phyloP scores from a whole-genome alignment of 495 filamentous ascomycete genomes.

The Aspergillus affinis region DNA sequence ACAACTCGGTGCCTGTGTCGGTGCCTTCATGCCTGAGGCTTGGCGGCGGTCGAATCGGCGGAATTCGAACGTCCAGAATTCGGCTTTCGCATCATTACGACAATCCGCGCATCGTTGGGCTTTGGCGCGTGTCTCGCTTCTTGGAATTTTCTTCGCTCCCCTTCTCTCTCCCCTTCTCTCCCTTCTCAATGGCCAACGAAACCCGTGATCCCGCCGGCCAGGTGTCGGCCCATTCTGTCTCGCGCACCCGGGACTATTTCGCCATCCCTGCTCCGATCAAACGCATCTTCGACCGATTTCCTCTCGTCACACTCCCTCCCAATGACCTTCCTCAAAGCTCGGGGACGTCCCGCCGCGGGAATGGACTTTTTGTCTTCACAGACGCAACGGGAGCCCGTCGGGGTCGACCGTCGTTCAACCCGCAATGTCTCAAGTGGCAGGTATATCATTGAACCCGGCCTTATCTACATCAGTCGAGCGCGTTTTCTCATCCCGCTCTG shows the following conservation, averaged over 20 bases:
- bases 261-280: conserved; percentile 74
- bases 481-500: neutral
- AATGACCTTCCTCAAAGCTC: conserved; percentile 73
- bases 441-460: conserved; percentile 46
- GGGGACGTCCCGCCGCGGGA: conserved; percentile 43
- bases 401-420: conserved; percentile 82
- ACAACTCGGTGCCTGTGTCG: neutral
- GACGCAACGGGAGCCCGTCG: conserved; percentile 59
- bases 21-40: conserved; percentile 14
- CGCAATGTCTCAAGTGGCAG: conserved; percentile 95
- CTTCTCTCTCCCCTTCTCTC: conserved; percentile 4
- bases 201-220: conserved; percentile 25
- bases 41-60: conserved; percentile 9
- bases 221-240: conserved; percentile 18
- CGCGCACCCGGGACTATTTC: conserved; percentile 47
- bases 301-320: conserved; percentile 71
- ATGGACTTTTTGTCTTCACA: conserved; percentile 77
- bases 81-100: neutral
- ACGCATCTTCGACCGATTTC: conserved; percentile 79
- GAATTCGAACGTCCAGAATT: conserved; percentile 8
- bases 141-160: neutral
- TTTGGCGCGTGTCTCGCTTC: conserved; percentile 3
- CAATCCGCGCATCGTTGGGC: neutral
- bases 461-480: neutral
- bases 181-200: conserved; percentile 37